Base-by-base conservation (phyloP, 2,329 filamentous ascomycete genomes). In the Amylocarpus encephaloides region DNA sequence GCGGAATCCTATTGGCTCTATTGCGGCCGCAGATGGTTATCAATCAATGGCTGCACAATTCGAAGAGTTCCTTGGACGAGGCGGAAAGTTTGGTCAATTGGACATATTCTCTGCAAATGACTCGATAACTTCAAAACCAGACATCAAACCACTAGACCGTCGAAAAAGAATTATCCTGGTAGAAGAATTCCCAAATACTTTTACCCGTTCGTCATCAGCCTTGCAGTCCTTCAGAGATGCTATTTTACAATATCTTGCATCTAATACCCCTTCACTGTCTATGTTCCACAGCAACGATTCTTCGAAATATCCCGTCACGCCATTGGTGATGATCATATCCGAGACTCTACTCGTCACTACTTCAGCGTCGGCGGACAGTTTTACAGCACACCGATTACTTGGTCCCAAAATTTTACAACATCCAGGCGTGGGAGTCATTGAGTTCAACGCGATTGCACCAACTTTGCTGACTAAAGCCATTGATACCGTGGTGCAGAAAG, bases 381-480 rank as follows among this genome's bases (percentile, higher is more conserved):
- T 97, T 62, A 98, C 93, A 1, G 89, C 89, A 0, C 88, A 97
- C 70, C 82, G 91, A 19, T 71, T 98, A 15, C 79, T 98, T 2
- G 93, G 94, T 0, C 85, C 90, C 0, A 87, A 93, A 56, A 86
- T 98, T 39, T 75, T 89, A 12, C 82, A 85, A 38, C 90, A 97
- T 67, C 84, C 88, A 0, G 83, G 84, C 12, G 83, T 89, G 2
- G 82, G 80, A 7, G 74, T 87, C 5, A 88, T 98, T 56, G 91
- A 95, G 57, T 98, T 97, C 70, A 98, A 98, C 62, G 79, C 86
- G 11, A 85, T 98, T 53, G 93, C 93, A 0, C 84, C 89, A 0
- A 93, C 92, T 0, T 79, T 92, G 38, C 78, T 98, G 62, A 77
- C 82, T 11, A 95, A 92, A 68, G 92, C 92, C 1, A 72, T 98